Evolutionary conservation across 1,284 basidiomycete genomes (phyloP), one percentile per base, ranked within the genome.

Genomic region (Boletellus deceptivus): DNA sequence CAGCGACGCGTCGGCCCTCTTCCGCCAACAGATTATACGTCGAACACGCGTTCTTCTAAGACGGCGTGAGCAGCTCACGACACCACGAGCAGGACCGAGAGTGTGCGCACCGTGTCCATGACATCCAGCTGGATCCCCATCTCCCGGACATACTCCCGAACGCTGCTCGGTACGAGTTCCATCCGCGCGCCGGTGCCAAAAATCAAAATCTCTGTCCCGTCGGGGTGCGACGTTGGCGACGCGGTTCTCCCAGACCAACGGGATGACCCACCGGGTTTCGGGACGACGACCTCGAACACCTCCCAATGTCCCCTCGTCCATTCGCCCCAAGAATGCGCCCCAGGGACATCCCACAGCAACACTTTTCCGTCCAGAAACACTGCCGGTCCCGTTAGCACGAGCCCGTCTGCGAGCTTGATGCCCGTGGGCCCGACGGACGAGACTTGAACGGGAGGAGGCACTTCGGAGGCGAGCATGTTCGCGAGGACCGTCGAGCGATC

Each of bases 1-100:
- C 94, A 24, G 92, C 90, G 13, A 98, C 91, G 17, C 86, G 86
- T 48, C 95, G 75, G 1, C 93, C 95, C 71, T 98, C 95, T 70
- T 98, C 96, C 0, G 87, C 73, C 36, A 98, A 78, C 31, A 98
- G 72, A 69, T 98, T 98, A 70, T 93, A 98, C 0, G 95, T 97
- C 31, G 93, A 89, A 62, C 92, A 93, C 11, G 95, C 95, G 65
- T 96, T 96, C 48, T 61, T 67, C 64, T 67, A 27, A 14, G 40
- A 6, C n/a, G 10, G 14, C 4, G 3, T 48, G 20, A 57, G 44
- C 46, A 36, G 38, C 4, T 22, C 20, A 18, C 41, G 3, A 6
- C 6, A 13, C 9, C 11, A 47, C 1, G 13, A 24, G 24, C 14
- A 7, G 20, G n/a, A 37, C 4, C 37, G 9, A 36, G 36, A 20